These are phyloP conservation scores for Clonostachys chloroleuca DNA, from an alignment of 2,329 filamentous ascomycete genomes.

Conservation along the genomic window DNA sequence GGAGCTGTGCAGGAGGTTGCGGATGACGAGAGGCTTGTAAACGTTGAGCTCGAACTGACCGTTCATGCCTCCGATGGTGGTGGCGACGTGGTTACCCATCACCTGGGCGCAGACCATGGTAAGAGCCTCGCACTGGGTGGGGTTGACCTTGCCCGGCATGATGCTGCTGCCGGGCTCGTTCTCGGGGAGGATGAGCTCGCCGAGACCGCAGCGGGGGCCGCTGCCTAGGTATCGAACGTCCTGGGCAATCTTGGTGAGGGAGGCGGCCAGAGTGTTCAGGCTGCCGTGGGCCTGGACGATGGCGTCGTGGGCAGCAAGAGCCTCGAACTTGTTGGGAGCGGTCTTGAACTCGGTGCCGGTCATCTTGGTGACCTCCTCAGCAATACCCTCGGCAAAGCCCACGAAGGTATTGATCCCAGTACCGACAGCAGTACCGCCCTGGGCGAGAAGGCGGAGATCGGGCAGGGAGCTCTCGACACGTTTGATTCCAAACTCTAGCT, in stretches of 20 bases:
- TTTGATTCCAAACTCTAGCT: slow-evolving; percentile 87
- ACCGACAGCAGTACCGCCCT: slow-evolving; percentile 94
- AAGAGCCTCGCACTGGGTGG: slow-evolving; percentile 94
- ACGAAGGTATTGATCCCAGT: slow-evolving; percentile 97
- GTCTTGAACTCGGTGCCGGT: slow-evolving; percentile 93
- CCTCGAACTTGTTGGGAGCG: slow-evolving; percentile 98
- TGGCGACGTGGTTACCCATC: slow-evolving; percentile 93
- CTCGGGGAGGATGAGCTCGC: slow-evolving; percentile 89
- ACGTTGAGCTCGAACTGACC: slow-evolving; percentile 99
- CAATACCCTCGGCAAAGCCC: slow-evolving; percentile 92
- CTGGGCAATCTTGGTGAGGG: slow-evolving; percentile 96
- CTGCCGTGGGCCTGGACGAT: slow-evolving; percentile 91
- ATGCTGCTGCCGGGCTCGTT: slow-evolving; percentile 98
- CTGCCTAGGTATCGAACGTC: slow-evolving; percentile 96
- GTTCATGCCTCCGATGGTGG: slow-evolving; percentile 92
- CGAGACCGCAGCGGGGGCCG: slow-evolving; percentile 90
- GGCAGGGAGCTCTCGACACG: slow-evolving; percentile 80
- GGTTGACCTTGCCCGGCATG: slow-evolving; percentile 99
- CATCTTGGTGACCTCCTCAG: slow-evolving; percentile 85
- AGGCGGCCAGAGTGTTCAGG: slow-evolving; percentile 87
- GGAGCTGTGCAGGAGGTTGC: slow-evolving; percentile 89
- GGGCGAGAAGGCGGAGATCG: slow-evolving; percentile 80
- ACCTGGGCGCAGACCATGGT: slow-evolving; percentile 98
- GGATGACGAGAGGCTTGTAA: slow-evolving; percentile 95
- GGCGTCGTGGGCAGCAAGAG: slow-evolving; percentile 91